phyloP scores from a whole-genome alignment of 106 monocot species.

The Amphibolis antarctica region DNA sequence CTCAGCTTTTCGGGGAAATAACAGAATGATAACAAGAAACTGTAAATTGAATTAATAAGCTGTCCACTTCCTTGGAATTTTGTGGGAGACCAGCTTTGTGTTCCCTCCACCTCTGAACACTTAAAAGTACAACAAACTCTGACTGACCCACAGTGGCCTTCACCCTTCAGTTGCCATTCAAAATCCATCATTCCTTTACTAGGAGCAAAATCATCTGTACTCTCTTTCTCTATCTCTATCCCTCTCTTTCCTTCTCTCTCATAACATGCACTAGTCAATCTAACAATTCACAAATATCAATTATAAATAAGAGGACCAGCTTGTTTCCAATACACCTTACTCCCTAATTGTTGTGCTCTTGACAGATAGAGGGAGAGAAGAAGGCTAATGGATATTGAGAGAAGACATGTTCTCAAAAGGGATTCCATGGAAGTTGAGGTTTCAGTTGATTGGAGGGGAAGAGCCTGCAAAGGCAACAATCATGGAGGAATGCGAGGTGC shows the following conservation, averaged over 20 bases:
- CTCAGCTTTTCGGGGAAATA: not conserved
- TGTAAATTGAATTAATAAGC: not conserved
- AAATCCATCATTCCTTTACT: slow-evolving; percentile 1
- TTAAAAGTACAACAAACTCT: slow-evolving; percentile 28
- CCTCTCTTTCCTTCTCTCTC: too few relatives aligned
- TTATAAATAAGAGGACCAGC: slow-evolving; percentile 46
- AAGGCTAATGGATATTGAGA: slow-evolving; percentile 21
- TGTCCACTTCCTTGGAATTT: slow-evolving; percentile 4
- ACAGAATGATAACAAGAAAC: not conserved
- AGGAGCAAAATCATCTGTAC: slow-evolving; percentile 3
- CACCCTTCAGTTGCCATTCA: slow-evolving; percentile 23
- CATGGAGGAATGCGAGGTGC: slow-evolving; percentile 90
- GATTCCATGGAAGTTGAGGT: slow-evolving; percentile 28
- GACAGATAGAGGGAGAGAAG: not conserved
- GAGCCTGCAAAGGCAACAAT: slow-evolving; percentile 47
- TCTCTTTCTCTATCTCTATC: too few relatives aligned
- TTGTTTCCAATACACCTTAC: slow-evolving; percentile 15
- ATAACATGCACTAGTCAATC: not conserved
- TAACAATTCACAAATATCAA: not conserved
- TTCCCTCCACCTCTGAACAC: slow-evolving; percentile 17
- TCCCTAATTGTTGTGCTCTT: not conserved
- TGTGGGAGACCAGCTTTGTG: slow-evolving; percentile 24
- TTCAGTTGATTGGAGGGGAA: slow-evolving; percentile 72
- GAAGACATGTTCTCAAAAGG: slow-evolving; percentile 29
- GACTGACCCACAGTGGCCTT: slow-evolving; percentile 37